phyloP scores from a whole-genome alignment of 805 yeast genomes.

The Teunomyces cretensis region DNA sequence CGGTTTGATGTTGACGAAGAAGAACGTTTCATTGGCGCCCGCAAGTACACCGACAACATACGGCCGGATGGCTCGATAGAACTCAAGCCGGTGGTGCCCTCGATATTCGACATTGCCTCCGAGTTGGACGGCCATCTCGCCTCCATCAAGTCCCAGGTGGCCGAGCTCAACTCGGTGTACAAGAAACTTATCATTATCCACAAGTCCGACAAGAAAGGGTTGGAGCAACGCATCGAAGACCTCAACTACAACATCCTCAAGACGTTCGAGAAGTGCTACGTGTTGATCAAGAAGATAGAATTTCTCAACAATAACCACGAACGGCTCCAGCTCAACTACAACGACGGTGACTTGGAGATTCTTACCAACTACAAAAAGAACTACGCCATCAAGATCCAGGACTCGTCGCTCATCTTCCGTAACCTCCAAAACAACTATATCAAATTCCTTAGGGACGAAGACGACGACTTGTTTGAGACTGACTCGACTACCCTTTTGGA shows the following conservation, averaged over 20 bases:
- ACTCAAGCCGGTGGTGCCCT: constrained; percentile 70
- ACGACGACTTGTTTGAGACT: constrained; percentile 46
- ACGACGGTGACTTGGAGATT: constrained; percentile 57
- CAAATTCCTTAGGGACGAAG: constrained; percentile 79
- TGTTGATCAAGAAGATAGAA: constrained; percentile 65
- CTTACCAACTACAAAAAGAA: constrained; percentile 78
- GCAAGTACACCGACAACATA: constrained; percentile 16
- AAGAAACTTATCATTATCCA: constrained; percentile 85
- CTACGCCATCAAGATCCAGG: constrained; percentile 83
- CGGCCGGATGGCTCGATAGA: constrained; percentile 45
- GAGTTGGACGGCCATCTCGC: constrained; percentile 66
- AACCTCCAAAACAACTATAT: constrained; percentile 88
- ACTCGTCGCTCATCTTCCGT: constrained; percentile 71
- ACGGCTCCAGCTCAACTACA: constrained; percentile 41
- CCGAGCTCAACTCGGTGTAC: constrained; percentile 66
- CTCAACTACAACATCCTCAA: constrained; percentile 73
- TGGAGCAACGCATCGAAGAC: constrained; percentile 77
- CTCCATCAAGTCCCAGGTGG: constrained; percentile 53
- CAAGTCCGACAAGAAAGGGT: constrained; percentile 72
- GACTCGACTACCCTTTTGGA: constrained; percentile 6
- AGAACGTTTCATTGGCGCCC: constrained; percentile 52
- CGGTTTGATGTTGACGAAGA: constrained; percentile 54
- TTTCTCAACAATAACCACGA: constrained; percentile 37
- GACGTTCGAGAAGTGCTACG: constrained; percentile 75
- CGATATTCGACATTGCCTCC: constrained; percentile 69